Conservation (phyloP, 1,284 basidiomycete species). For the Rhodotorula sp. region DNA sequence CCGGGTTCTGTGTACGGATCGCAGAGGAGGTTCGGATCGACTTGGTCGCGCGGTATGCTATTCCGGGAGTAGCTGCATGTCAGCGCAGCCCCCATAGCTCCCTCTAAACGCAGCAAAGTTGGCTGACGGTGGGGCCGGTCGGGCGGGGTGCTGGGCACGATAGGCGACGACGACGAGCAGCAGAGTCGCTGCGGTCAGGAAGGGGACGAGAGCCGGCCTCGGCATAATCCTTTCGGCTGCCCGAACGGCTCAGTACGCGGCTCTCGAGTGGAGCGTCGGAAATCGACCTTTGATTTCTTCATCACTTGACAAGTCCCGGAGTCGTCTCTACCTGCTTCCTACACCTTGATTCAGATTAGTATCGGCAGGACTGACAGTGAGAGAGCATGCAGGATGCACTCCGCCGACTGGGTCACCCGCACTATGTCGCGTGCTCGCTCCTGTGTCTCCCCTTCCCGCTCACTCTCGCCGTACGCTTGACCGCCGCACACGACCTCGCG, state of each 20-base stretch:
- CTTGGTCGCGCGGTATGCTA: neutral
- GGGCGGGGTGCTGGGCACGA: neutral
- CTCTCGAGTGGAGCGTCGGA: too few relatives aligned
- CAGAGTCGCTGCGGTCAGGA: neutral
- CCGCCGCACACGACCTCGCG: neutral
- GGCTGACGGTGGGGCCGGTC: neutral
- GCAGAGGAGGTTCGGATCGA: conserved; percentile 25
- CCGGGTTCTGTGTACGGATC: conserved; percentile 43
- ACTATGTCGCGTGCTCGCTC: conserved; percentile 32
- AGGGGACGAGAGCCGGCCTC: neutral
- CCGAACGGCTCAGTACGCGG: neutral
- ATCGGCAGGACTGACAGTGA: too few relatives aligned
- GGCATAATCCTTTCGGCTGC: neutral
- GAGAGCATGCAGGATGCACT: neutral
- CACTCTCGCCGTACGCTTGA: conserved; percentile 10
- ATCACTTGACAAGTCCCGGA: too few relatives aligned
- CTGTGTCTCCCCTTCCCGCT: conserved; percentile 24
- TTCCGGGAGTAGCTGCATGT: neutral
- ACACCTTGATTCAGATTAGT: too few relatives aligned
- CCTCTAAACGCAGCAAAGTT: neutral
- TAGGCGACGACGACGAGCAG: neutral
- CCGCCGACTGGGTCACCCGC: conserved; percentile 15
- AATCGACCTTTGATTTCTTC: too few relatives aligned
- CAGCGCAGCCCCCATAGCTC: neutral
- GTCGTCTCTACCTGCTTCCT: too few relatives aligned